Percentiles rank a stretch among this genome's conserved stretches.
phyloP scores from a whole-genome alignment of 2,329 filamentous ascomycete species.

The Metarhizium guizhouense region DNA sequence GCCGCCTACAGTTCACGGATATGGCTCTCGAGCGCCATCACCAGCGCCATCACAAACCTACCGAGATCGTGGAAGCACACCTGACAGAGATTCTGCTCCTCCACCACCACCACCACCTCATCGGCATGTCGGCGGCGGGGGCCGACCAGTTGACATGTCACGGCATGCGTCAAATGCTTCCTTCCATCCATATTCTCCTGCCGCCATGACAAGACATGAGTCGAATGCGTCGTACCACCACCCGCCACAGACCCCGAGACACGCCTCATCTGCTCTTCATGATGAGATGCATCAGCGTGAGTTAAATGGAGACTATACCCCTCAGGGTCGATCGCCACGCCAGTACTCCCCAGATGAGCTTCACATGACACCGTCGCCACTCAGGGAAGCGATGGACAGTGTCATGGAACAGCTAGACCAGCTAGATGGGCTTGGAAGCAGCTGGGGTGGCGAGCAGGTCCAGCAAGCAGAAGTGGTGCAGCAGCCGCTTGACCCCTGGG shows the following conservation, averaged over 20 bases:
- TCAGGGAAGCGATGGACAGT: slow-evolving; percentile 94
- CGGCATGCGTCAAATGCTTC: slow-evolving; percentile 29
- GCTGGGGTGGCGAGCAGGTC: slow-evolving; percentile 36
- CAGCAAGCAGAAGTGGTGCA: slow-evolving; percentile 37
- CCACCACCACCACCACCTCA: slow-evolving; percentile 81
- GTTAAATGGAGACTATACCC: slow-evolving; percentile 35
- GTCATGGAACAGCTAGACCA: slow-evolving; percentile 93
- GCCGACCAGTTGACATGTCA: slow-evolving; percentile 10
- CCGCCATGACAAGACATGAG: slow-evolving; percentile 23
- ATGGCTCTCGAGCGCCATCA: slow-evolving; percentile 22
- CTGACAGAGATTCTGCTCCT: slow-evolving; percentile 51
- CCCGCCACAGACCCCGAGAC: slow-evolving; percentile 21
- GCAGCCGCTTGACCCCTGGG: slow-evolving; percentile 67
- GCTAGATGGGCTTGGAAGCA: slow-evolving; percentile 48
- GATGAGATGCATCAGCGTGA: slow-evolving; percentile 18
- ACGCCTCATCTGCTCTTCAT: slow-evolving; percentile 32
- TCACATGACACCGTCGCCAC: slow-evolving; percentile 77
- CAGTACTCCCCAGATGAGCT: slow-evolving; percentile 59
- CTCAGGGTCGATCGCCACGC: slow-evolving; percentile 51
- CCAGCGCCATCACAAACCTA: slow-evolving; percentile 13
- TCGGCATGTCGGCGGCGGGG: slow-evolving; percentile 46
- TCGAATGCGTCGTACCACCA: slow-evolving; percentile 25
- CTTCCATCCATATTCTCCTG: slow-evolving; percentile 19
- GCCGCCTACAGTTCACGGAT: slow-evolving; percentile 17
- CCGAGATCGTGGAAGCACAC: slow-evolving; percentile 12